phyloP scores from a whole-genome alignment of 306 rosid species.

The Quercus engelmannii region DNA sequence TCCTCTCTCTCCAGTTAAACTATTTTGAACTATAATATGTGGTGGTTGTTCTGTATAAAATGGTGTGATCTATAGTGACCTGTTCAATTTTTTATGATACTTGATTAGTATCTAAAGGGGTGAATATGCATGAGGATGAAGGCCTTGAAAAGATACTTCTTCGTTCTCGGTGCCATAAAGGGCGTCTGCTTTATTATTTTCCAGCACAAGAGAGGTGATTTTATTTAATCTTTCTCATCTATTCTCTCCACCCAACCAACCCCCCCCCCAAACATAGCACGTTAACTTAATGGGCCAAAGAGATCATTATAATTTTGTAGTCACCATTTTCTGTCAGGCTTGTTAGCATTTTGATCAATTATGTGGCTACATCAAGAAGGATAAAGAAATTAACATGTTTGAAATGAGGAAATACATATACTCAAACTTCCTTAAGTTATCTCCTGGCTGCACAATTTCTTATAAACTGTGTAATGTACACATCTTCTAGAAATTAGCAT shows the following conservation, averaged over 20 bases:
- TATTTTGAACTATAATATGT: not conserved
- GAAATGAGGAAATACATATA: not conserved
- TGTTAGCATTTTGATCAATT: not conserved
- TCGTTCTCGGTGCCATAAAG: conserved; percentile 90
- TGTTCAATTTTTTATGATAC: conserved; percentile 18
- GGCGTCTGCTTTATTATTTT: conserved; percentile 92
- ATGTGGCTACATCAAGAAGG: not conserved
- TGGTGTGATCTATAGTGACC: conserved; percentile 18
- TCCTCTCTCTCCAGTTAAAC: too few relatives aligned
- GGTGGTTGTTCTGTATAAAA: not conserved
- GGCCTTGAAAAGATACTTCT: conserved; percentile 68
- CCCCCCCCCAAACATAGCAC: not conserved
- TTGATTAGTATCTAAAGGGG: conserved; percentile 63
- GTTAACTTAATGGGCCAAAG: not conserved
- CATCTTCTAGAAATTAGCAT: not conserved
- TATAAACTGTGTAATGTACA: not conserved
- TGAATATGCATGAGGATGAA: conserved; percentile 52
- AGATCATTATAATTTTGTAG: not conserved
- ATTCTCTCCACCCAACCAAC: too few relatives aligned
- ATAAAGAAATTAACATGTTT: not conserved
- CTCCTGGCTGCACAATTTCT: not conserved
- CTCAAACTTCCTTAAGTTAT: not conserved
- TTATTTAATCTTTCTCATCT: not conserved
- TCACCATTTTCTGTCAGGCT: not conserved
- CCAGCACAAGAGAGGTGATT: conserved; percentile 70